These are phyloP conservation scores for Suillus weaverae DNA, from an alignment of 768 basidiomycete genomes.

Conservation along the genomic window DNA sequence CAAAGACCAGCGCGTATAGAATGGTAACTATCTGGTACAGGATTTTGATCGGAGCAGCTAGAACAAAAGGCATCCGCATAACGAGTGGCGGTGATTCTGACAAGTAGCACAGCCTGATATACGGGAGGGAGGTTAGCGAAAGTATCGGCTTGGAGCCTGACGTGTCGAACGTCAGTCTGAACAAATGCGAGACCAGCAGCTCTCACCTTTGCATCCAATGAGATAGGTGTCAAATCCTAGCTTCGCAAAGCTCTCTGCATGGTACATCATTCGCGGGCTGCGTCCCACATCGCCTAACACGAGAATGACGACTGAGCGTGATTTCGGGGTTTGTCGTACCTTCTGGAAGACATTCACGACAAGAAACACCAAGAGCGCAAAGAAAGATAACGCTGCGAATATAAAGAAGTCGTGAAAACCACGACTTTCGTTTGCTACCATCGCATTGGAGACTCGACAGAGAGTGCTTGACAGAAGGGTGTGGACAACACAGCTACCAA, in stretches of 20 bases:
- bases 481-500: neutral
- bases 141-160: slow-evolving; percentile 78
- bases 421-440: slow-evolving; percentile 5
- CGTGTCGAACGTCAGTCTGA: slow-evolving; percentile 15
- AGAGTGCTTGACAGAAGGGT: neutral
- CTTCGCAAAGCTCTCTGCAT: slow-evolving; percentile 88
- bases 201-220: slow-evolving; percentile 82
- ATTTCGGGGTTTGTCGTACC: slow-evolving; percentile 27
- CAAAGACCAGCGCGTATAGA: slow-evolving; percentile 58
- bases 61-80: slow-evolving; percentile 56
- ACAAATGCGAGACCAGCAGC: neutral
- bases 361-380: slow-evolving; percentile 16
- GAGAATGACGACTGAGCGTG: slow-evolving; percentile 80
- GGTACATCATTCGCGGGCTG: slow-evolving; percentile 98
- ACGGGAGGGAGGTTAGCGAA: slow-evolving; percentile 65
- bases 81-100: slow-evolving; percentile 58
- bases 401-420: neutral
- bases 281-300: slow-evolving; percentile 96
- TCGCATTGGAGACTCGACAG: neutral
- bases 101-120: slow-evolving; percentile 67
- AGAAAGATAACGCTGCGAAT: slow-evolving; percentile 11
- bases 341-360: slow-evolving; percentile 17
- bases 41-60: slow-evolving; percentile 84
- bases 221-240: slow-evolving; percentile 76
- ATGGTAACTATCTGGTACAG: slow-evolving; percentile 65